Conservation (phyloP, 2,329 filamentous ascomycete genomes). For the Bipolaris cookei region DNA sequence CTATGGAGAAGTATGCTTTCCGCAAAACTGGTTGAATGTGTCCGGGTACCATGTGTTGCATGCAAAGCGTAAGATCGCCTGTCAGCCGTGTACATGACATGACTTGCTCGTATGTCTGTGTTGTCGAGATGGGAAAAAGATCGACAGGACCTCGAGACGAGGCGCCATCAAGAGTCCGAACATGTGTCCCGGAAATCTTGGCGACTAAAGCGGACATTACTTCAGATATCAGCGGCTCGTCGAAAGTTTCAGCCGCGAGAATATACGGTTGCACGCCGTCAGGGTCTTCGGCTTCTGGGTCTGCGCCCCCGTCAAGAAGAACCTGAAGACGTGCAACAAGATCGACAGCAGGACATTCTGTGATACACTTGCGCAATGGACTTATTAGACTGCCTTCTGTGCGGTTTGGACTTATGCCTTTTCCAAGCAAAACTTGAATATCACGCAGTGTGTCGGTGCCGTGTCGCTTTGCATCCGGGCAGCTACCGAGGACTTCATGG, state of each 20-base stretch:
- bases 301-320: constrained; percentile 40
- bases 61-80: constrained; percentile 27
- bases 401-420: constrained; percentile 38
- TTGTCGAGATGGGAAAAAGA: constrained; percentile 38
- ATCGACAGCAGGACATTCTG: constrained; percentile 37
- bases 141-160: constrained; percentile 25
- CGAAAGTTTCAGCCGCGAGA: constrained; percentile 36
- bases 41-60: constrained; percentile 33
- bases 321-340: constrained; percentile 32
- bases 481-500: constrained; percentile 40
- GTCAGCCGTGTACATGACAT: constrained; percentile 28
- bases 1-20: constrained; percentile 35
- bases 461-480: constrained; percentile 41
- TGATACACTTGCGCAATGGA: constrained; percentile 37
- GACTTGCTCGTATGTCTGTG: constrained; percentile 34
- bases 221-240: constrained; percentile 33
- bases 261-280: constrained; percentile 33
- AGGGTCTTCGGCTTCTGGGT: constrained; percentile 33
- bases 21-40: constrained; percentile 31
- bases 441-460: constrained; percentile 40
- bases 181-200: constrained; percentile 30
- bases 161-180: constrained; percentile 14
- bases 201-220: constrained; percentile 35
- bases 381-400: constrained; percentile 23
- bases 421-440: constrained; percentile 35